Base-by-base conservation (phyloP, 1,284 basidiomycete species). In the Rhodotorula sp. region DNA sequence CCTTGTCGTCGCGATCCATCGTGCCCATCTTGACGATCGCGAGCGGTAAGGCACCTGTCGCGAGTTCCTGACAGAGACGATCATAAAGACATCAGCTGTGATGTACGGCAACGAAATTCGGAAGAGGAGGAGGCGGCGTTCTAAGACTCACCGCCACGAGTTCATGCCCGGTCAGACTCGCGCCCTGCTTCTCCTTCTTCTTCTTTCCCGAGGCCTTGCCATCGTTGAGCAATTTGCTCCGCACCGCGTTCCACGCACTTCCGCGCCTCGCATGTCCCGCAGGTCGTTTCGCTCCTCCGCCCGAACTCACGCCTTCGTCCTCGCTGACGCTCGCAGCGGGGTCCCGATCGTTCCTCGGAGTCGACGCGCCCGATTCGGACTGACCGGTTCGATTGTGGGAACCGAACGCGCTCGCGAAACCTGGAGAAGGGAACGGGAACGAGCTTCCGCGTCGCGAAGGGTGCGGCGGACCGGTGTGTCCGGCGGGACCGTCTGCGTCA, bases 1-100 rank as follows among this genome's bases (percentile, higher is more conserved):
- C 74, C 18, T 60, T 57, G n/a, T 75, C 74, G 58, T 75, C 74
- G 48, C 74, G 72, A 51, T 75, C 74, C 69, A 75, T 71, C 45
- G 71, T 59, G 12, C 62, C 67, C 74, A 75, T 75, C 62, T 75
- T 75, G 66, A 75, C 57, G 57, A 75, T 64, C 17, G 74, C 74
- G 59, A 75, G 68, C 12, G 74, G 74, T 1, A 75, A 64, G 17
- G 67, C 69, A 46, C 74, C 74, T 5, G 68, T 69, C 20, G 74
- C 66, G 54, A 75, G 63, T 59, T 73, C 72, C 74, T 75, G 14
- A 62, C 26, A 54, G 29, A 24, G 20, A 8, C 24, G 24, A 10
- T 12, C 2, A 3, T 15, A 14, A 1, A 0, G 5, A 51, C 1
- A n/a, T 49, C 20, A 57, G 29, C 6, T 24, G 3, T 22, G 8